Evolutionary conservation across 2,329 filamentous ascomycete species (phyloP).

Genomic region (Leptographium flavum): DNA sequence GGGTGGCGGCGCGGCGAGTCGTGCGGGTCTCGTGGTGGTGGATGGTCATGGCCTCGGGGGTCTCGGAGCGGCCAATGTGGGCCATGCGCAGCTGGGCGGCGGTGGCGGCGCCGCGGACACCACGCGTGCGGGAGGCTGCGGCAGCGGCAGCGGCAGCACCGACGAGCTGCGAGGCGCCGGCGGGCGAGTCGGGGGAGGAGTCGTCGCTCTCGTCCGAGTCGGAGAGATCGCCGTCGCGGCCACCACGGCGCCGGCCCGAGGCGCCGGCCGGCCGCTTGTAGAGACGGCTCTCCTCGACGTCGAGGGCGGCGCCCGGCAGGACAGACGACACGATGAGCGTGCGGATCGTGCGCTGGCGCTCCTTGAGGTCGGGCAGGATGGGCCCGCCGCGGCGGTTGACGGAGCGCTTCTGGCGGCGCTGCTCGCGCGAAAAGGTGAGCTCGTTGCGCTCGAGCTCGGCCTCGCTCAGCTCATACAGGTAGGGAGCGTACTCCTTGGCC

Average conservation of each 20-base stretch:
- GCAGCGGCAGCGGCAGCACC: constrained; percentile 34
- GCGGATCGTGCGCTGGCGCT: constrained; percentile 82
- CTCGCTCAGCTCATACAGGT: constrained; percentile 87
- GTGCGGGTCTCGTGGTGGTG: constrained; percentile 62
- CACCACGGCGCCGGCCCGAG: constrained; percentile 35
- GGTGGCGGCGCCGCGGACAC: constrained; percentile 77
- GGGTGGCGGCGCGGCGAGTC: constrained; percentile 41
- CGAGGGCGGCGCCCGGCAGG: constrained; percentile 69
- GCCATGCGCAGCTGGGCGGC: constrained; percentile 81
- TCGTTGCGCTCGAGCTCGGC: constrained; percentile 82
- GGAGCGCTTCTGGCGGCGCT: constrained; percentile 86
- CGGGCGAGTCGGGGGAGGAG: constrained; percentile 73
- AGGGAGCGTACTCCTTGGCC: constrained; percentile 87
- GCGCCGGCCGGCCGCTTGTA: constrained; percentile 62
- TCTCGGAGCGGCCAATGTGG: constrained; percentile 70
- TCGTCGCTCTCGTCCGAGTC: constrained; percentile 90
- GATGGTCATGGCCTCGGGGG: constrained; percentile 51
- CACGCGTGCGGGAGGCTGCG: constrained; percentile 73
- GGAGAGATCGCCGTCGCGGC: constrained; percentile 57
- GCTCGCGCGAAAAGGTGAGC: constrained; percentile 82
- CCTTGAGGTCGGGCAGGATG: constrained; percentile 87
- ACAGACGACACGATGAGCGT: constrained; percentile 87
- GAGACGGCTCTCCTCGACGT: constrained; percentile 71
- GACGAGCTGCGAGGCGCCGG: constrained; percentile 31
- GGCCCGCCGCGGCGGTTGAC: constrained; percentile 89